Percentiles rank a stretch among this genome's conserved stretches.
Evolutionary conservation across 345 rosid species (phyloP).

Genomic region (Orychophragmus violaceus): DNA sequence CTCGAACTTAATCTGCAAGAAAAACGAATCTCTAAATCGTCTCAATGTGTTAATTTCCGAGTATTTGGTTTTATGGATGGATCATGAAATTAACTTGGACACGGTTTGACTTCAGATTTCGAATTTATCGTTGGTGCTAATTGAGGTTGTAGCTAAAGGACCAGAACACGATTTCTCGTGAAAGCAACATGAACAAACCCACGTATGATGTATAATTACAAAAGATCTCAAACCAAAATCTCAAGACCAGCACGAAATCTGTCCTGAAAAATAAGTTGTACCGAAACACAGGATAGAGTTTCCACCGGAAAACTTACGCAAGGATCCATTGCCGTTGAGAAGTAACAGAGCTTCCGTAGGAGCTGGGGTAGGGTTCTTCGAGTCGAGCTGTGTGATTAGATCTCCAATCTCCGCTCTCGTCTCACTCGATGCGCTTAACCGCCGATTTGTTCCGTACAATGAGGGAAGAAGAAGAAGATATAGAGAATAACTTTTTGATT

Average conservation of each 20-base stretch:
- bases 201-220: slow-evolving; percentile 77
- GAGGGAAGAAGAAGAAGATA: no score
- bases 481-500: no score
- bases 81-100: slow-evolving; percentile 51
- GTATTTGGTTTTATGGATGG: background rate
- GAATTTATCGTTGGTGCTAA: slow-evolving; percentile 80
- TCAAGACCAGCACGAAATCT: background rate
- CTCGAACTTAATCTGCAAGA: slow-evolving; percentile 65
- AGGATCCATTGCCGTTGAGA: slow-evolving; percentile 94
- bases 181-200: slow-evolving; percentile 67
- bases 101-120: slow-evolving; percentile 82
- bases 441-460: slow-evolving; percentile 71
- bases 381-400: slow-evolving; percentile 81
- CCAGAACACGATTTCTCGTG: slow-evolving; percentile 61
- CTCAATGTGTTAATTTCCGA: background rate
- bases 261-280: background rate
- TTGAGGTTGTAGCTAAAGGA: slow-evolving; percentile 67
- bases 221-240: background rate
- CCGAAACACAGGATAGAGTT: background rate
- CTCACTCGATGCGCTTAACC: slow-evolving; percentile 68
- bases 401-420: slow-evolving; percentile 89
- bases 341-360: slow-evolving; percentile 75
- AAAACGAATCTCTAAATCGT: background rate
- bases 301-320: slow-evolving; percentile 42
- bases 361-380: slow-evolving; percentile 79